Conservation (phyloP, 1,284 basidiomycete genomes). For the Microstroma glucosiphilum region DNA sequence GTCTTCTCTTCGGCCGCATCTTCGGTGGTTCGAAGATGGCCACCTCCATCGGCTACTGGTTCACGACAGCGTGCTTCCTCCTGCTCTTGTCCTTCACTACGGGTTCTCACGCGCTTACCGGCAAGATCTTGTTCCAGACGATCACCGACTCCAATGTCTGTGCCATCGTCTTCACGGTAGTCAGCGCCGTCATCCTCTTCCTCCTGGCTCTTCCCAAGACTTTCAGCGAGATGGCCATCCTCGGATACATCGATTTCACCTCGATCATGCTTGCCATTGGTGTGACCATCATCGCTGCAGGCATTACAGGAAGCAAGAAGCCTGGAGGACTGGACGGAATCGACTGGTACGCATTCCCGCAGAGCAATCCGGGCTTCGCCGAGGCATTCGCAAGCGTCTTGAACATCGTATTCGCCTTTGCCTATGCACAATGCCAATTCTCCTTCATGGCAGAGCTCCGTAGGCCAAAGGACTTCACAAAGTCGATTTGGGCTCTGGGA, state of each 20-base stretch:
- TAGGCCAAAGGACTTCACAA: slow-evolving; percentile 36
- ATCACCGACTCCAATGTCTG: slow-evolving; percentile 31
- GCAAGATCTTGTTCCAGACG: slow-evolving; percentile 34
- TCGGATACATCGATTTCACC: slow-evolving; percentile 43
- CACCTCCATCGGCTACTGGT: background rate
- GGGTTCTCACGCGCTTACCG: slow-evolving; percentile 42
- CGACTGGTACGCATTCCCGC: slow-evolving; percentile 34
- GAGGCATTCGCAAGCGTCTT: slow-evolving; percentile 22
- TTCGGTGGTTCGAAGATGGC: slow-evolving; percentile 1
- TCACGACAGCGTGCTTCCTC: slow-evolving; percentile 10
- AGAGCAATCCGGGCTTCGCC: slow-evolving; percentile 27
- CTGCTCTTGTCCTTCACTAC: slow-evolving; percentile 14
- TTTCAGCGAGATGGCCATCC: slow-evolving; percentile 37
- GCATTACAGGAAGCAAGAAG: slow-evolving; percentile 20
- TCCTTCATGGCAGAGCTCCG: slow-evolving; percentile 40
- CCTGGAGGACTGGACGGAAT: slow-evolving; percentile 17
- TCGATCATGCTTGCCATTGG: slow-evolving; percentile 38
- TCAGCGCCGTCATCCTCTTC: slow-evolving; percentile 41
- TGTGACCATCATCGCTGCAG: slow-evolving; percentile 37
- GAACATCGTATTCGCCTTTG: slow-evolving; percentile 43
- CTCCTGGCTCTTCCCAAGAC: slow-evolving; percentile 35
- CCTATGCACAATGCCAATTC: slow-evolving; percentile 41
- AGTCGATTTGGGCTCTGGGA: slow-evolving; percentile 35
- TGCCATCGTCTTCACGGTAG: slow-evolving; percentile 33
- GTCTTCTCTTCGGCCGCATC: slow-evolving; percentile 1